Conservation (phyloP, 306 rosid genomes). For the Cucumis melo region DNA sequence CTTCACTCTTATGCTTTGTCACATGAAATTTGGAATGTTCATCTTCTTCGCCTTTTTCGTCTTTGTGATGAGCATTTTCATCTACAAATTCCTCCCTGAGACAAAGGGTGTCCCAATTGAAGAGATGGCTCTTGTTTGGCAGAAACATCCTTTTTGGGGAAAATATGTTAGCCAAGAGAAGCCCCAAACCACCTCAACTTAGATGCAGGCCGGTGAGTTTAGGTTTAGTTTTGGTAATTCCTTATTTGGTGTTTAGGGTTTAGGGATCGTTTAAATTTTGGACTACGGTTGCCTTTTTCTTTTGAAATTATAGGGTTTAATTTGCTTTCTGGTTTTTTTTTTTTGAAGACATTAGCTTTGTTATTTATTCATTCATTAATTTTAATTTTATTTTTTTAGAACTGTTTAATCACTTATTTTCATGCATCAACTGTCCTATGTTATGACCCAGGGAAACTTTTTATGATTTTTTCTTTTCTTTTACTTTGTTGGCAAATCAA, state of each 20-base stretch:
- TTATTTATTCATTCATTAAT: no score
- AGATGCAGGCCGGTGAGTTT: background rate
- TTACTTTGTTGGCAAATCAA: no score
- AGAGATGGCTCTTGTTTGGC: conserved; percentile 51
- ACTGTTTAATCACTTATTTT: no score
- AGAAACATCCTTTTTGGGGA: conserved; percentile 45
- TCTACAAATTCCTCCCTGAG: conserved; percentile 42
- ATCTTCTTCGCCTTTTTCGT: conserved; percentile 47
- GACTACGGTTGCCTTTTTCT: no score
- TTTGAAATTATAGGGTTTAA: background rate
- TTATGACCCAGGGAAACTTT: no score
- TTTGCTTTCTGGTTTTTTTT: background rate
- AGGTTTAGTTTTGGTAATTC: background rate
- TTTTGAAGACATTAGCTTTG: no score
- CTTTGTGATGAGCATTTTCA: conserved; percentile 35
- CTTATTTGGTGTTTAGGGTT: background rate
- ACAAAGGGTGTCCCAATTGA: conserved; percentile 69
- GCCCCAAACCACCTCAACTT: background rate
- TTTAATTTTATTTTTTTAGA: no score
- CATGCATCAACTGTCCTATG: no score
- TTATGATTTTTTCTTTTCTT: no score
- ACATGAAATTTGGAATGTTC: conserved; percentile 54
- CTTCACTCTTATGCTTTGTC: conserved; percentile 58
- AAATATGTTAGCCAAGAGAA: conserved; percentile 16
- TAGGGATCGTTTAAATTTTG: background rate